phyloP scores from a whole-genome alignment of 805 yeast genomes.

The Hanseniaspora valbyensis region DNA sequence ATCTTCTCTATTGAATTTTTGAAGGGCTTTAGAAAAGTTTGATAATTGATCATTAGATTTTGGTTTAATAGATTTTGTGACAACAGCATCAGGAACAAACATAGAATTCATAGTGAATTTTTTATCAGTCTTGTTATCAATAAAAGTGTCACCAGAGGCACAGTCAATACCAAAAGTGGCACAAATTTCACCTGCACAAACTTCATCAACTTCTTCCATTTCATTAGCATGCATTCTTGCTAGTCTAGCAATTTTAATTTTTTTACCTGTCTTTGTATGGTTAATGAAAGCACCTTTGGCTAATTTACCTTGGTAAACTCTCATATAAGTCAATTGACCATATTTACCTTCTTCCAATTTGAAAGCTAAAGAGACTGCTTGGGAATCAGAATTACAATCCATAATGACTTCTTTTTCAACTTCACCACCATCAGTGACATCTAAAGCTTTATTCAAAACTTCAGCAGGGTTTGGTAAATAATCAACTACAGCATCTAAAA shows the following conservation, averaged over 20 bases:
- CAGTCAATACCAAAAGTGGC: slow-evolving; percentile 99
- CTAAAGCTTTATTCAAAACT: slow-evolving; percentile 81
- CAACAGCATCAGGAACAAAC: slow-evolving; percentile 98
- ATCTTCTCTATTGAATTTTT: slow-evolving; percentile 96
- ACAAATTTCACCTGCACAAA: slow-evolving; percentile 97
- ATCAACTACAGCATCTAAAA: slow-evolving; percentile 89
- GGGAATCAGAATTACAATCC: slow-evolving; percentile 58
- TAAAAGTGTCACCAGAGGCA: slow-evolving; percentile 95
- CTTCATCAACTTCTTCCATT: slow-evolving; percentile 95
- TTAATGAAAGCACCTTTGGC: slow-evolving; percentile 82
- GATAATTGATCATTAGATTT: slow-evolving; percentile 72
- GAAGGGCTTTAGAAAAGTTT: slow-evolving; percentile 91
- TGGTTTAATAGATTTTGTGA: slow-evolving; percentile 82
- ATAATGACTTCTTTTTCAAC: slow-evolving; percentile 61
- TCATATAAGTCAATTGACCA: slow-evolving; percentile 92
- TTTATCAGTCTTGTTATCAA: slow-evolving; percentile 58
- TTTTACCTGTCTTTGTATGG: slow-evolving; percentile 86
- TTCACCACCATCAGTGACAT: slow-evolving; percentile 44
- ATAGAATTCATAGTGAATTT: slow-evolving; percentile 84
- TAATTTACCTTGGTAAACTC: slow-evolving; percentile 93
- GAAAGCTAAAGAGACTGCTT: slow-evolving; percentile 96
- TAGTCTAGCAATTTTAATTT: slow-evolving; percentile 80
- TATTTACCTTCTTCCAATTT: slow-evolving; percentile 96
- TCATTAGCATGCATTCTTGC: slow-evolving; percentile 98
- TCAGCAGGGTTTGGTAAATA: slow-evolving; percentile 93